Base-by-base conservation (phyloP, 495 filamentous ascomycete genomes). In the Aspergillus conjunctus region DNA sequence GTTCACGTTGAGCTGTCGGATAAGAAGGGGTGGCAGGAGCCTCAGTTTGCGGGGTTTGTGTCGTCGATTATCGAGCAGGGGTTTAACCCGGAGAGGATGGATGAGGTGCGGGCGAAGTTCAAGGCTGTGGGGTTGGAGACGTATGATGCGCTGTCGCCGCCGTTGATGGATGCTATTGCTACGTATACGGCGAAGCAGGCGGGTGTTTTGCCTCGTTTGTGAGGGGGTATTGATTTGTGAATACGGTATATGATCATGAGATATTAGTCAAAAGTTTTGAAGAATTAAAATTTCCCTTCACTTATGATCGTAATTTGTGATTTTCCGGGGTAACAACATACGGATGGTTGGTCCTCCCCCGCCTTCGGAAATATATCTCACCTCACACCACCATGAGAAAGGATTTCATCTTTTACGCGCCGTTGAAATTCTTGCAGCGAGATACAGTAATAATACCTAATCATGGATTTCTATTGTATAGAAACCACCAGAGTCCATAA, bases 31-130 rank as follows among this genome's bases (percentile, higher is more conserved):
- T 87, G 84, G 83, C 83, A 87, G 69, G 84, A 85, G 70, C 81
- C 81, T 6, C 84, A 86, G 68, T 87, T 87, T 65, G 83, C 83
- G 3, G 85, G 77, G 2, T 86, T 87, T 61, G 81, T 86, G 39
- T 79, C 75, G 39, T 82, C 77, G 41, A 83, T 87, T 59, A 85
- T 87, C 63, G 83, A 87, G 77, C 81, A 86, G 66, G 84, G 84
- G 5, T 83, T 80, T 56, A 70, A 81, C 55, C 83, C 84, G 6
- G 66, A 71, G 18, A 67, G 67, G 4, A 86, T 86, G 66, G 77
- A 73, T 48, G 78, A 71, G 31, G 77, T 88, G 5, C 64, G 84
- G 18, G 61, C 18, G 6, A 83, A 71, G 69, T 75, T 87, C 50
- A 74, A 74, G 63, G 33, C 56, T 6, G 56, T 75, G 30, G 83